These are phyloP conservation scores for Gonapodya sp. DNA, from an alignment of 192 early-diverging fungal genomes.

Conservation along the genomic window DNA sequence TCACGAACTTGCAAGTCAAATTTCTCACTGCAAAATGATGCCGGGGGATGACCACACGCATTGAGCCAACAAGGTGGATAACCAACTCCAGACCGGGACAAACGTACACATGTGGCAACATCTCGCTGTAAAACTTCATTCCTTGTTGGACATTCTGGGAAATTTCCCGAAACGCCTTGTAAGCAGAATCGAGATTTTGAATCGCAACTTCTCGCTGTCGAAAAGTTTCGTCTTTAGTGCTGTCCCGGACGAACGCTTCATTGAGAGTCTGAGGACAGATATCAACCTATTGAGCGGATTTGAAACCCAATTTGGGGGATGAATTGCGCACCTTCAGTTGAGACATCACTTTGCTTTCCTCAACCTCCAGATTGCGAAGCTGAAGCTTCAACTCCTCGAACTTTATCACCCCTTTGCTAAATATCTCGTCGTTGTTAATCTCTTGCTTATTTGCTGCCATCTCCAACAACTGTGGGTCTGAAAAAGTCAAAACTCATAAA, in stretches of 20 bases:
- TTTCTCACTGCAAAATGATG: neutral
- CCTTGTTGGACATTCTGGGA: conserved; percentile 69
- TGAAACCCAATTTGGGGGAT: too few relatives aligned
- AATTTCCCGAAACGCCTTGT: conserved; percentile 63
- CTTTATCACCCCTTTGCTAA: conserved; percentile 39
- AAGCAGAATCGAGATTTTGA: conserved; percentile 65
- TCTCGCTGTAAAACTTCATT: conserved; percentile 60
- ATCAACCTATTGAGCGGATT: too few relatives aligned
- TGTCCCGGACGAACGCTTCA: conserved; percentile 50
- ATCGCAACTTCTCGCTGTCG: conserved; percentile 64
- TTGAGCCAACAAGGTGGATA: neutral
- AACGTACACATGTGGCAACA: conserved; percentile 46
- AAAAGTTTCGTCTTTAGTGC: conserved; percentile 45
- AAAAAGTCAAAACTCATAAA: neutral
- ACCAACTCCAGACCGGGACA: neutral
- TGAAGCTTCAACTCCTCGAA: neutral
- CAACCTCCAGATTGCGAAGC: neutral
- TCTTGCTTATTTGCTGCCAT: conserved; percentile 14
- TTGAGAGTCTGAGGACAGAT: conserved; percentile 24
- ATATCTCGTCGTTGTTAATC: conserved; percentile 47
- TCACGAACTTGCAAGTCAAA: neutral
- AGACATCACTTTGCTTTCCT: neutral
- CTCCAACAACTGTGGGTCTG: conserved; percentile 22
- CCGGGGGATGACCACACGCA: neutral
- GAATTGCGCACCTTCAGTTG: neutral